phyloP scores from a whole-genome alignment of 495 filamentous ascomycete species.

The Extremus antarcticus region DNA sequence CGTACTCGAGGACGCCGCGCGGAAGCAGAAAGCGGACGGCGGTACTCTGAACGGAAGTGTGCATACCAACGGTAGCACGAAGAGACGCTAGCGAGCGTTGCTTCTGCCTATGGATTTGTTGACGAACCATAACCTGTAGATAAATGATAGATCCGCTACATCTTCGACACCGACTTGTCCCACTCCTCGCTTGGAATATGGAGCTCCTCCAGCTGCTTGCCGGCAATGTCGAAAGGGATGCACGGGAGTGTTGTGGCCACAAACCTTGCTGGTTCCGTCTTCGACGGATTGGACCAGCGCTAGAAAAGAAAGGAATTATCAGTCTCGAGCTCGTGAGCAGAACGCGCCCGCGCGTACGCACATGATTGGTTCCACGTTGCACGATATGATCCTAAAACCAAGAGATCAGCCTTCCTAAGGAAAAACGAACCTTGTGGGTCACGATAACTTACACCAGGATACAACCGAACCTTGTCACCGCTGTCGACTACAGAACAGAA shows the following conservation, averaged over 20 bases:
- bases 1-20: neutral
- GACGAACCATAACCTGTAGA: too few species aligned
- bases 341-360: too few species aligned
- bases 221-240: conserved; percentile 19
- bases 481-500: too few species aligned
- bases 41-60: neutral
- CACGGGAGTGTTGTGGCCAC: conserved; percentile 19
- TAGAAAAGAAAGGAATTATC: too few species aligned
- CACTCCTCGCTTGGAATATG: neutral
- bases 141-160: neutral
- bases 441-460: conserved; percentile 17
- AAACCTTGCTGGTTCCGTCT: conserved; percentile 20
- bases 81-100: too few species aligned
- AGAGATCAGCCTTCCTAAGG: conserved; percentile 1
- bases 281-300: conserved; percentile 16
- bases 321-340: too few species aligned
- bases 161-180: neutral
- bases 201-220: conserved; percentile 12
- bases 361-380: conserved; percentile 21
- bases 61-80: neutral
- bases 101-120: too few species aligned
- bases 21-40: neutral
- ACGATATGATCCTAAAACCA: conserved; percentile 17
- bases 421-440: too few species aligned
- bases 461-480: conserved; percentile 15